These are phyloP conservation scores for Mayamaea pseudoterrestris DNA, from an alignment of 108 stramenopile genomes.

Conservation along the genomic window DNA sequence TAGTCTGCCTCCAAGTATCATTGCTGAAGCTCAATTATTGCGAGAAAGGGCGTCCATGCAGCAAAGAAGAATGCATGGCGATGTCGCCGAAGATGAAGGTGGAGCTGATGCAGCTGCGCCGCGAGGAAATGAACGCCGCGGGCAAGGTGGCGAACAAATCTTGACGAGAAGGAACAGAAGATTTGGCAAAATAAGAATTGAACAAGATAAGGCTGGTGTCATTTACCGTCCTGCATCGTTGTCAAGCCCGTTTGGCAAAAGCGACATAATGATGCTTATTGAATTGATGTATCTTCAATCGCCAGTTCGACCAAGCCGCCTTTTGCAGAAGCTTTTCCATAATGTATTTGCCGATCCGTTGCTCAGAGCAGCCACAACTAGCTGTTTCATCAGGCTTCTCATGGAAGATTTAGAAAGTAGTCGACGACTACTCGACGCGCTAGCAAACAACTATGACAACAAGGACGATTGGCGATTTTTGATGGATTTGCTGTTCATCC, in stretches of 20 bases:
- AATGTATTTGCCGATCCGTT: constrained; percentile 38
- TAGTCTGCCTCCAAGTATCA: constrained; percentile 69
- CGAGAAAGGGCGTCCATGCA: constrained; percentile 68
- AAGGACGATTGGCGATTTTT: constrained; percentile 15
- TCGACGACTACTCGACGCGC: constrained; percentile 15
- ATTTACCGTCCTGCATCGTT: constrained; percentile 21
- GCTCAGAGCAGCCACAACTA: constrained; percentile 26
- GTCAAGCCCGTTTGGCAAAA: constrained; percentile 33
- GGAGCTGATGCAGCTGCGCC: constrained; percentile 5
- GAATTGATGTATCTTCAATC: constrained; percentile 62
- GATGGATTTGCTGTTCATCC: constrained; percentile 14
- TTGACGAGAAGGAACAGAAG: constrained; percentile 13
- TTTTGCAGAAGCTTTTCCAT: constrained; percentile 68
- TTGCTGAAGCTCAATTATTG: constrained; percentile 81
- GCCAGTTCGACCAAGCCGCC: constrained; percentile 58
- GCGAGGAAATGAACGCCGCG: constrained; percentile 3
- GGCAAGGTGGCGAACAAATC: constrained; percentile 1
- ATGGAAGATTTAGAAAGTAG: constrained; percentile 51
- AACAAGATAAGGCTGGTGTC: constrained; percentile 32
- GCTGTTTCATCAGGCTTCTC: constrained; percentile 39
- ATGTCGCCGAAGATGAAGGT: constrained; percentile 3
- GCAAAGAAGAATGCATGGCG: constrained; percentile 17
- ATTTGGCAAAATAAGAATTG: constrained; percentile 42
- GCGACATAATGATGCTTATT: constrained; percentile 39
- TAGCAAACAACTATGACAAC: constrained; percentile 13